Percentiles rank a stretch among this genome's conserved stretches.
Evolutionary conservation across 1,284 basidiomycete genomes (phyloP).

Genomic region (Stygiomarasmius scandens): DNA sequence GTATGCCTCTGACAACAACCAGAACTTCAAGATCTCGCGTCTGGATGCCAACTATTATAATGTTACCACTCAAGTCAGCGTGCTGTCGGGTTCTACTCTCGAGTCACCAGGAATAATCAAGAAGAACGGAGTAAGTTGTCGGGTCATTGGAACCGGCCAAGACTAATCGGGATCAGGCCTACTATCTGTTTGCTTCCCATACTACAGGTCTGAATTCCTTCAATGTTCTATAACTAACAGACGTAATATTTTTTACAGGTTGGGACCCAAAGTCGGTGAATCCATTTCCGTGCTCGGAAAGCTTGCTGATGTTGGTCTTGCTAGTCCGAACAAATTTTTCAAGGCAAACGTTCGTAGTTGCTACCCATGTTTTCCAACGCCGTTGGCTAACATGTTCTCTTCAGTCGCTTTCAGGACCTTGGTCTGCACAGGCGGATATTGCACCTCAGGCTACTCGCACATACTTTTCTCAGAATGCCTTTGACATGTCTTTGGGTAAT

Average conservation of each 20-base stretch:
- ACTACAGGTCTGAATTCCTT: too few species aligned
- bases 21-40: conserved; percentile 67
- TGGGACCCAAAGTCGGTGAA: conserved; percentile 15
- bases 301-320: conserved; percentile 43
- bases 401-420: conserved; percentile 57
- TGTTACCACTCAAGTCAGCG: conserved; percentile 50
- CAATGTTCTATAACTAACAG: too few species aligned
- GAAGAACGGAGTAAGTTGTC: conserved; percentile 47
- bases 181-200: conserved; percentile 64
- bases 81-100: conserved; percentile 56
- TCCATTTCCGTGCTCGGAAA: not conserved
- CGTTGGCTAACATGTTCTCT: conserved; percentile 2
- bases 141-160: not conserved
- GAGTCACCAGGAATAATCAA: conserved; percentile 68
- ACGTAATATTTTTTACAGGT: too few species aligned
- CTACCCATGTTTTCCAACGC: not conserved
- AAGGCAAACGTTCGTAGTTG: conserved; percentile 45
- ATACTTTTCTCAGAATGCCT: conserved; percentile 66
- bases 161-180: conserved; percentile 37
- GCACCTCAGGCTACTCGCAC: conserved; percentile 53
- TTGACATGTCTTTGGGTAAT: conserved; percentile 51
- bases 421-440: conserved; percentile 61
- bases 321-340: conserved; percentile 67
- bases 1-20: conserved; percentile 69
- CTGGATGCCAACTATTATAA: conserved; percentile 62